Base-by-base conservation (phyloP, 1,284 basidiomycete genomes). In the Pseudozyma thailandica region DNA sequence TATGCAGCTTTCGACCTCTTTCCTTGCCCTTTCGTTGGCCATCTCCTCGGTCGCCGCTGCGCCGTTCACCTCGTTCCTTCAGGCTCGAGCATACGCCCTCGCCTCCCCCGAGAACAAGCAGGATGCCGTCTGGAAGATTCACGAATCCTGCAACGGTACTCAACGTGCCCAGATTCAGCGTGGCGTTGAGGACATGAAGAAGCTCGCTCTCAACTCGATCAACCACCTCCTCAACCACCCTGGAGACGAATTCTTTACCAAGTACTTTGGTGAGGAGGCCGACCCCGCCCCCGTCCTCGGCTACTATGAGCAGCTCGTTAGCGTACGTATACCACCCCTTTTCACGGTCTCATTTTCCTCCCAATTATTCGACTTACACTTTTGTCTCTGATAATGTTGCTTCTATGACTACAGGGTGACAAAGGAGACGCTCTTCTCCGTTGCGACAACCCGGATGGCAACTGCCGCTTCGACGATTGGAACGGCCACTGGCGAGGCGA, bases 401-500 rank as follows among this genome's bases (percentile, higher is more conserved):
- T 31, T 31, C 30, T 7, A 31, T 31, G n/a, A 31, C 30, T 7
- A 23, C 18, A 60, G 52, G 72, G 73, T 20, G 59, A 76, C 50
- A 76, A 76, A 31, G 51, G 43, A 0, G 35, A 39, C 18, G 59
- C 61, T 0, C 37, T 76, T 1, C 15, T 74, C 20, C 77, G 84
- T 47, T 85, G 85, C 63, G 84, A 86, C 60, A 72, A 86, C 68
- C 71, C 76, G 13, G 85, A 86, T 43, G 77, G 76, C 39, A 83
- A 84, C 51, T 81, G 81, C 72, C 21, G 50, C 8, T 78, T 80
- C 21, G 52, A 68, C 25, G 83, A 81, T 1, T 85, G 82, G 82
- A 63, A 74, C 45, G 85, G 85, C 5, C 85, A 85, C 74, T 85
- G 83, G 83, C 74, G 85, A 42, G 85, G 84, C 18, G 72, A 80